Conservation (phyloP, 257 asterid genomes). For the Ajuga chamaepitys region DNA sequence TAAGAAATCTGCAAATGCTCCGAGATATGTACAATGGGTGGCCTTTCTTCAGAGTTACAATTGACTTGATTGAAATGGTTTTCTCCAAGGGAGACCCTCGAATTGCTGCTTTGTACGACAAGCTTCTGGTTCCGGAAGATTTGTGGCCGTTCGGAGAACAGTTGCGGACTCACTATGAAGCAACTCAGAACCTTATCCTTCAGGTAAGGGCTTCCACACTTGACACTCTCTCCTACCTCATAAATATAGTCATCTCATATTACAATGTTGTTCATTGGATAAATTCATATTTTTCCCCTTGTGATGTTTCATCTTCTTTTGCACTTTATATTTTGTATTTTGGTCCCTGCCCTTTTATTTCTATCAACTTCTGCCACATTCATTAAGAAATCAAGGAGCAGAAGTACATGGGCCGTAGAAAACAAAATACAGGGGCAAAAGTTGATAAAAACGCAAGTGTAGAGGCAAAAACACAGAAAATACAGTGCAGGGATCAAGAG, state of each 20-base stretch:
- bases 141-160: conserved; percentile 64
- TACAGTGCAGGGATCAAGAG: too few relatives aligned
- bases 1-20: conserved; percentile 62
- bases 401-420: too few relatives aligned
- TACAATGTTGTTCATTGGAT: too few relatives aligned
- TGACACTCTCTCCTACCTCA: too few relatives aligned
- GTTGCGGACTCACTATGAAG: conserved; percentile 51
- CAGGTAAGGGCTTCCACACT: conserved; percentile 35
- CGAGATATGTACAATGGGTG: conserved; percentile 85
- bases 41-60: conserved; percentile 95
- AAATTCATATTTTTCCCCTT: background rate
- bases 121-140: conserved; percentile 60
- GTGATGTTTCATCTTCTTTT: too few relatives aligned
- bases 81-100: conserved; percentile 88
- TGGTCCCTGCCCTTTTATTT: too few relatives aligned
- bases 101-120: conserved; percentile 81
- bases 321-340: too few relatives aligned
- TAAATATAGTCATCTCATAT: background rate
- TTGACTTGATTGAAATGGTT: conserved; percentile 93
- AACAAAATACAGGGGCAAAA: too few relatives aligned
- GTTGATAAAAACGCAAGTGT: too few relatives aligned
- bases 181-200: conserved; percentile 59
- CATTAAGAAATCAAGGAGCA: too few relatives aligned
- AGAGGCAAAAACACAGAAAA: too few relatives aligned
- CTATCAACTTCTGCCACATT: too few relatives aligned